Conservation (phyloP, 352 stramenopile genomes). For the Halophytophthora polymorphica region DNA sequence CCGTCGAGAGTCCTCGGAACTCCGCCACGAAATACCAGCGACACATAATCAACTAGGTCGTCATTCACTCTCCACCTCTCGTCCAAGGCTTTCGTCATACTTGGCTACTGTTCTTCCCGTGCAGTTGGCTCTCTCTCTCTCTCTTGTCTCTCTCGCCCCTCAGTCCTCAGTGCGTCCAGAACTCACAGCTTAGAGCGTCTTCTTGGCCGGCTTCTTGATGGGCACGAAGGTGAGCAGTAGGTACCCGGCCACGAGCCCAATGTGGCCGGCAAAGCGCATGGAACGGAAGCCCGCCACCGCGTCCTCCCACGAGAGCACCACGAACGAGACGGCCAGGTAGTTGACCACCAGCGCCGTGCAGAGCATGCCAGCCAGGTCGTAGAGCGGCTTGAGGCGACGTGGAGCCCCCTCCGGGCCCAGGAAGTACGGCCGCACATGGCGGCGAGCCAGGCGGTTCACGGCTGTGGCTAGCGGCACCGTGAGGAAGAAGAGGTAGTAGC, state of each 20-base stretch:
- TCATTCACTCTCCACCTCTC: too few species aligned
- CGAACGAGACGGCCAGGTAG: slow-evolving; percentile 72
- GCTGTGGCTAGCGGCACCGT: slow-evolving; percentile 59
- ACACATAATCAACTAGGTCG: neutral
- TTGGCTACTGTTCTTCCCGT: neutral
- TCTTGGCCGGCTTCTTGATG: slow-evolving; percentile 38
- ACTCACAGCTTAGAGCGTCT: slow-evolving; percentile 20
- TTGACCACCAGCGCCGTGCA: slow-evolving; percentile 63
- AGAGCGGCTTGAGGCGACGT: slow-evolving; percentile 42
- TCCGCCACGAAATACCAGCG: too few species aligned
- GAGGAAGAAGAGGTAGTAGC: slow-evolving; percentile 96
- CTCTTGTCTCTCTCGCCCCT: slow-evolving; percentile 1
- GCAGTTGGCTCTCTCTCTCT: neutral
- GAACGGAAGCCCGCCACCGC: slow-evolving; percentile 43
- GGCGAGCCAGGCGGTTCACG: slow-evolving; percentile 59
- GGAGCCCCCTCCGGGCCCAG: slow-evolving; percentile 21
- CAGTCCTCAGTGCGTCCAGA: neutral
- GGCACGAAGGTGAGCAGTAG: slow-evolving; percentile 37
- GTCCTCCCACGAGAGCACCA: slow-evolving; percentile 62
- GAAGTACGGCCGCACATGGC: slow-evolving; percentile 58
- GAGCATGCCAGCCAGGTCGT: slow-evolving; percentile 55
- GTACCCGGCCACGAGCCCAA: slow-evolving; percentile 37
- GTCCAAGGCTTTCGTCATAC: too few species aligned
- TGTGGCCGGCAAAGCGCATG: slow-evolving; percentile 62
- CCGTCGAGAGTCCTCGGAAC: too few species aligned